A percentile compares a stretch with the other conserved stretches of the same genome.
phyloP scores from a whole-genome alignment of 2,329 filamentous ascomycete species.

The Phaeomoniella chlamydospora region DNA sequence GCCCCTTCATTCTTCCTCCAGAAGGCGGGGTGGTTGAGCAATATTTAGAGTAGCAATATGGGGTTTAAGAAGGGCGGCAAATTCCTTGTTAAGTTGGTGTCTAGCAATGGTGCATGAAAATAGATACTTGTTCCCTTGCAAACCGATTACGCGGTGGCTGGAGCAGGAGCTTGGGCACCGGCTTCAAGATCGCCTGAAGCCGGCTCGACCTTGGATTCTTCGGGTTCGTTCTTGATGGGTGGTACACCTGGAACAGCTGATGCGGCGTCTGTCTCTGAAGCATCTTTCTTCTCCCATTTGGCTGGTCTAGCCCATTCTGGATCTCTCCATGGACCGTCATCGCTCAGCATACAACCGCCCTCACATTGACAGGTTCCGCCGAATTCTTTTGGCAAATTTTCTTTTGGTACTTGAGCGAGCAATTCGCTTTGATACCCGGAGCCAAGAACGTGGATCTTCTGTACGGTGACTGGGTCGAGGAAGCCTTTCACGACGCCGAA shows the following conservation, averaged over 20 bases:
- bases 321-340: slow-evolving; percentile 71
- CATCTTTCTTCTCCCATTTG: slow-evolving; percentile 25
- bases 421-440: slow-evolving; percentile 70
- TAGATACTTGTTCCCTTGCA: too few species aligned
- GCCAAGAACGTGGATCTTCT: slow-evolving; percentile 89
- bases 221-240: neutral
- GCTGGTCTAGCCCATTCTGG: slow-evolving; percentile 26
- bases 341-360: slow-evolving; percentile 73
- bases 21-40: too few species aligned
- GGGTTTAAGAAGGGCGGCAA: too few species aligned
- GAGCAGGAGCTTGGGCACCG: neutral
- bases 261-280: slow-evolving; percentile 6
- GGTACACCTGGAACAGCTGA: slow-evolving; percentile 4
- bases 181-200: neutral
- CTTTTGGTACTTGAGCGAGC: slow-evolving; percentile 66
- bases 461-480: slow-evolving; percentile 89
- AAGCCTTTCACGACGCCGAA: slow-evolving; percentile 84
- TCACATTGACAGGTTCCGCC: slow-evolving; percentile 72
- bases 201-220: neutral
- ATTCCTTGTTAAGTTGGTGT: too few species aligned
- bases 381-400: slow-evolving; percentile 79
- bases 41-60: too few species aligned
- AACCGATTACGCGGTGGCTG: too few species aligned
- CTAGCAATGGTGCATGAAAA: too few species aligned
- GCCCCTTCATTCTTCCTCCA: too few species aligned